These are phyloP conservation scores for Mycocentrospora acerina DNA, from an alignment of 2,329 filamentous ascomycete species.

Conservation along the genomic window DNA sequence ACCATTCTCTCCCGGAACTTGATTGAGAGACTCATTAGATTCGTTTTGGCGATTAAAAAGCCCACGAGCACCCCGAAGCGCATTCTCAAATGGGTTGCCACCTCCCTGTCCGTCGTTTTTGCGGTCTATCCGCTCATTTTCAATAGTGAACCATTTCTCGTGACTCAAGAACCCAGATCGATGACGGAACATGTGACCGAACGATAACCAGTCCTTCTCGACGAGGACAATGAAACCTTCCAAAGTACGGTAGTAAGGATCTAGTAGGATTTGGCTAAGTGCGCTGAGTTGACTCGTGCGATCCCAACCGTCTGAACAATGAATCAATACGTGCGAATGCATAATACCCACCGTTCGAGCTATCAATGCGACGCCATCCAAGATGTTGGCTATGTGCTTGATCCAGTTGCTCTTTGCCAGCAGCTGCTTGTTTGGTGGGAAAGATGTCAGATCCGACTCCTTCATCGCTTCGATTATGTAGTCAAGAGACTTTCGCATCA, in stretches of 20 bases:
- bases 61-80: slow-evolving; percentile 78
- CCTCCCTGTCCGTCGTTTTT: slow-evolving; percentile 43
- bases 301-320: slow-evolving; percentile 99
- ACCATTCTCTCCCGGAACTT: slow-evolving; percentile 54
- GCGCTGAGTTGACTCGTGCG: slow-evolving; percentile 93
- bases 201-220: slow-evolving; percentile 97
- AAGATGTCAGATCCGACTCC: slow-evolving; percentile 81
- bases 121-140: slow-evolving; percentile 72
- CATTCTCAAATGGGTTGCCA: slow-evolving; percentile 80
- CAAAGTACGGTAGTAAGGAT: slow-evolving; percentile 91
- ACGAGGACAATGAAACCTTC: slow-evolving; percentile 92
- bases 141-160: slow-evolving; percentile 90
- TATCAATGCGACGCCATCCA: slow-evolving; percentile 83
- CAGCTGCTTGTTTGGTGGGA: slow-evolving; percentile 79
- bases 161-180: slow-evolving; percentile 85
- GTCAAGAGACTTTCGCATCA: slow-evolving; percentile 89
- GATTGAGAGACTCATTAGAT: slow-evolving; percentile 63
- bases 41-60: slow-evolving; percentile 82
- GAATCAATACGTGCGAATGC: slow-evolving; percentile 92
- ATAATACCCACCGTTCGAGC: slow-evolving; percentile 85
- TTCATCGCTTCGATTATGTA: slow-evolving; percentile 88
- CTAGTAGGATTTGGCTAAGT: slow-evolving; percentile 86
- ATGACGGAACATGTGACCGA: slow-evolving; percentile 95
- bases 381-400: slow-evolving; percentile 79
- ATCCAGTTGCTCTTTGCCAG: slow-evolving; percentile 87